Conservation (phyloP, 1,139 yeast species). For the Zygosaccharomyces sapae region DNA sequence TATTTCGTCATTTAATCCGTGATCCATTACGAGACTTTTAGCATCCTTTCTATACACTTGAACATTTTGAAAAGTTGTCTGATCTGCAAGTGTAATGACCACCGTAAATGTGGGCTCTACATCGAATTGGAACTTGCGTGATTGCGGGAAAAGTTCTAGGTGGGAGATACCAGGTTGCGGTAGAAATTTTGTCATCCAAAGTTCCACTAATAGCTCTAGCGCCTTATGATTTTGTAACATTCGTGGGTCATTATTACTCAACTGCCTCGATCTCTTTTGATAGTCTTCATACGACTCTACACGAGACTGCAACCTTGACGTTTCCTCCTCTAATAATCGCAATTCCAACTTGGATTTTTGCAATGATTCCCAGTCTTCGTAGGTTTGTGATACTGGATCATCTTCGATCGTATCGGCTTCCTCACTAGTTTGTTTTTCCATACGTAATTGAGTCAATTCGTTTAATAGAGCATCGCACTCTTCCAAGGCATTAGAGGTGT, state of each 20-base stretch:
- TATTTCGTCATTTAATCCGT: constrained; percentile 1
- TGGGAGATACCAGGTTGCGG: constrained; percentile 12
- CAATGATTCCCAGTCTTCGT: constrained; percentile 13
- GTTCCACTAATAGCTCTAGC: constrained; percentile 9
- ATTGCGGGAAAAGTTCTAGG: constrained; percentile 25
- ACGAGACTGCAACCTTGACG: constrained; percentile 5
- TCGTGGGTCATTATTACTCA: not conserved
- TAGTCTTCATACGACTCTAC: constrained; percentile 8
- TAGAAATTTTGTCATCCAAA: constrained; percentile 18
- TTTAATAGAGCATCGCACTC: constrained; percentile 27
- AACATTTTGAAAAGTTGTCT: constrained; percentile 9
- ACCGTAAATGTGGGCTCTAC: constrained; percentile 12
- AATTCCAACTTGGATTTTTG: constrained; percentile 5
- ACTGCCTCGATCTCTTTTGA: constrained; percentile 3
- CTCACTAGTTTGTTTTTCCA: constrained; percentile 8
- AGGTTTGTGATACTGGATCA: constrained; percentile 8
- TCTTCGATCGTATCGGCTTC: constrained; percentile 11
- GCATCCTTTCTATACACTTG: constrained; percentile 8
- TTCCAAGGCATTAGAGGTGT: constrained; percentile 26
- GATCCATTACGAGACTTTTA: constrained; percentile 4
- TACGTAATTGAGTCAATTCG: constrained; percentile 24
- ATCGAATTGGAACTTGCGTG: constrained; percentile 25
- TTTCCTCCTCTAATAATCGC: constrained; percentile 6
- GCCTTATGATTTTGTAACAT: constrained; percentile 10
- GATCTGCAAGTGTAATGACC: constrained; percentile 12